A percentile compares a stretch with the other conserved stretches of the same genome.
These are phyloP conservation scores for Entomortierella lignicola DNA, from an alignment of 192 early-diverging fungal genomes.

Conservation along the genomic window DNA sequence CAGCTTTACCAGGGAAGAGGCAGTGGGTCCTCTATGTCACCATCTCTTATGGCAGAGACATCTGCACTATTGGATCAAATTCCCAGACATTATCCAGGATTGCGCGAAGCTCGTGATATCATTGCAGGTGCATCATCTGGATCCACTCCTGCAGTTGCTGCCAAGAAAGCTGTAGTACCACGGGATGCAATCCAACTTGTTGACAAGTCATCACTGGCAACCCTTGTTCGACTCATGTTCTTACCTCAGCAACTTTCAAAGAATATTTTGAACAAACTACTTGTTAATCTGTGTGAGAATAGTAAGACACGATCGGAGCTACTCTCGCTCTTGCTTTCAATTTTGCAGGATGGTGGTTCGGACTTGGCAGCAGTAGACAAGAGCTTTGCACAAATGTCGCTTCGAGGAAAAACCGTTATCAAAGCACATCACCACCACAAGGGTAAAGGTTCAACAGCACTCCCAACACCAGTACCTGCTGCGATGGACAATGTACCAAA, in stretches of 20 bases:
- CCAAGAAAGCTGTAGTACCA: conserved; percentile 55
- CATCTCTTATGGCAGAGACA: conserved; percentile 62
- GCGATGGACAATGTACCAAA: conserved; percentile 81
- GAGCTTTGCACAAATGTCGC: conserved; percentile 79
- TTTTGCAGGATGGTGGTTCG: conserved; percentile 84
- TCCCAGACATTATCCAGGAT: conserved; percentile 29
- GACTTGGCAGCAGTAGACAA: conserved; percentile 83
- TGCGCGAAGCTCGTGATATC: conserved; percentile 55
- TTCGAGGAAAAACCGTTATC: conserved; percentile 66
- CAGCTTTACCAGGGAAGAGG: conserved; percentile 64
- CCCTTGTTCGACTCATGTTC: conserved; percentile 88
- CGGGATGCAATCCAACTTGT: conserved; percentile 85
- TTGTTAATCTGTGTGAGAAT: conserved; percentile 92
- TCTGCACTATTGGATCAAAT: conserved; percentile 47
- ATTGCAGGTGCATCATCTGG: conserved; percentile 15
- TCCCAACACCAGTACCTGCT: conserved; percentile 35
- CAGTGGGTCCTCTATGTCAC: conserved; percentile 53
- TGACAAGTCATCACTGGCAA: conserved; percentile 82
- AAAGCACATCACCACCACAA: conserved; percentile 50
- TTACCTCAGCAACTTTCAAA: conserved; percentile 82
- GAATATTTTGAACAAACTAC: conserved; percentile 70
- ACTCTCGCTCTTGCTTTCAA: conserved; percentile 85
- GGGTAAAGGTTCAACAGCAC: conserved; percentile 17
- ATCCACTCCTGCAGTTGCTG: conserved; percentile 10
- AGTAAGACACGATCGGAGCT: conserved; percentile 85